Evolutionary conservation across 441 rosid species (phyloP).

Genomic region (Macaranga tanarius): DNA sequence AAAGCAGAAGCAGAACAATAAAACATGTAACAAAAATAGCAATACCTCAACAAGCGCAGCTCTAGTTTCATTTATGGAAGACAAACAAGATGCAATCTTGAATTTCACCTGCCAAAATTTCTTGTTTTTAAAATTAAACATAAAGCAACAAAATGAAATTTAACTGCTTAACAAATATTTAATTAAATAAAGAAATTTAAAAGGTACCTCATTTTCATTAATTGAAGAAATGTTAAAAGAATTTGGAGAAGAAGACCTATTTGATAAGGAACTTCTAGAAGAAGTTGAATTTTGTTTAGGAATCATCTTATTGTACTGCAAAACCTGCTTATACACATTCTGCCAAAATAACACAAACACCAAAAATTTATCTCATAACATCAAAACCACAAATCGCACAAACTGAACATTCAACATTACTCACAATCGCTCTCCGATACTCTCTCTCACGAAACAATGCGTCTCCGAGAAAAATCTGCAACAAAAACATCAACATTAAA

Average conservation of each 20-base stretch:
- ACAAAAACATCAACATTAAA: slow-evolving; percentile 11
- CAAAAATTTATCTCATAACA: neutral
- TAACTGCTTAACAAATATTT: neutral
- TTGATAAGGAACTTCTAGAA: slow-evolving; percentile 69
- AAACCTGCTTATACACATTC: slow-evolving; percentile 83
- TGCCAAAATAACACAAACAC: slow-evolving; percentile 24
- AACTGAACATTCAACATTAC: slow-evolving; percentile 20
- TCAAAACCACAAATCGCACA: neutral
- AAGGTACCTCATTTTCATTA: slow-evolving; percentile 82
- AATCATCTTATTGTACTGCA: slow-evolving; percentile 67
- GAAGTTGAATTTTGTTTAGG: slow-evolving; percentile 72
- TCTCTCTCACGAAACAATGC: slow-evolving; percentile 78
- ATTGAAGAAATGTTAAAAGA: slow-evolving; percentile 58
- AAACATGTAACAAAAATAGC: neutral
- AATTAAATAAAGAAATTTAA: too few relatives aligned
- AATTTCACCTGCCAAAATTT: slow-evolving; percentile 62
- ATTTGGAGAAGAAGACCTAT: slow-evolving; percentile 82
- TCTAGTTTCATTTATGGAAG: slow-evolving; percentile 67
- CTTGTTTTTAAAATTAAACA: neutral
- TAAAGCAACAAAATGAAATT: neutral
- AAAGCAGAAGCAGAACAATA: slow-evolving; percentile 9
- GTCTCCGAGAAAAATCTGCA: slow-evolving; percentile 85
- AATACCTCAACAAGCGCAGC: slow-evolving; percentile 83
- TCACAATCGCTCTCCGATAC: slow-evolving; percentile 82
- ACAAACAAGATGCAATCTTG: slow-evolving; percentile 91